Conservation (phyloP, 768 basidiomycete genomes). For the Leccinum sublutescens region DNA sequence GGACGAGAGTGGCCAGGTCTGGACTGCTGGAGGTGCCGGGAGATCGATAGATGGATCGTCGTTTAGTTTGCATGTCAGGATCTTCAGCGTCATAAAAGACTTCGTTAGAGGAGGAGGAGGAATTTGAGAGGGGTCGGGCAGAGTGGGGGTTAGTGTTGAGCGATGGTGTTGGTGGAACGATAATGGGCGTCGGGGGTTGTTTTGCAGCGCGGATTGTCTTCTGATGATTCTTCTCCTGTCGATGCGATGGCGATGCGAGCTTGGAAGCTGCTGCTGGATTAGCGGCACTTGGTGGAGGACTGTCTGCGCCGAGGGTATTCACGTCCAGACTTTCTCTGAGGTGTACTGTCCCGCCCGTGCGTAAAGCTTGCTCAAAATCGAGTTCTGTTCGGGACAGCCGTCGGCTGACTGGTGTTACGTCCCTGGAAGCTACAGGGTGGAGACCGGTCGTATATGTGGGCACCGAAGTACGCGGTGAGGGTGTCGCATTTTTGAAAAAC, state of each 20-base stretch:
- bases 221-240: conserved; percentile 32
- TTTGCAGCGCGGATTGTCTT: conserved; percentile 34
- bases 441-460: conserved; percentile 51
- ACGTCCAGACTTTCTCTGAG: conserved; percentile 74
- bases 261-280: conserved; percentile 24
- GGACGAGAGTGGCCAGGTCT: conserved; percentile 82
- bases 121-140: conserved; percentile 27
- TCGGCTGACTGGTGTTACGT: conserved; percentile 43
- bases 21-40: conserved; percentile 90
- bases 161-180: conserved; percentile 70
- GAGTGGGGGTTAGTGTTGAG: conserved; percentile 39
- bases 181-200: conserved; percentile 57
- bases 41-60: conserved; percentile 84
- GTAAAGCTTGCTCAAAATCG: conserved; percentile 79
- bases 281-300: conserved; percentile 5
- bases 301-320: conserved; percentile 52
- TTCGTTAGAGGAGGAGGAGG: conserved; percentile 57
- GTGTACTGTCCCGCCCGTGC: conserved; percentile 61
- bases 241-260: conserved; percentile 42
- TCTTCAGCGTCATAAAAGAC: conserved; percentile 67
- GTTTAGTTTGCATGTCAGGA: conserved; percentile 65
- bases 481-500: conserved; percentile 54
- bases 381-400: conserved; percentile 72
- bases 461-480: conserved; percentile 43
- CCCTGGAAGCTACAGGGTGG: conserved; percentile 55